Evolutionary conservation across 257 asterid genomes (phyloP), one percentile per base, ranked within the genome.

Genomic region (Coffea eugenioides): DNA sequence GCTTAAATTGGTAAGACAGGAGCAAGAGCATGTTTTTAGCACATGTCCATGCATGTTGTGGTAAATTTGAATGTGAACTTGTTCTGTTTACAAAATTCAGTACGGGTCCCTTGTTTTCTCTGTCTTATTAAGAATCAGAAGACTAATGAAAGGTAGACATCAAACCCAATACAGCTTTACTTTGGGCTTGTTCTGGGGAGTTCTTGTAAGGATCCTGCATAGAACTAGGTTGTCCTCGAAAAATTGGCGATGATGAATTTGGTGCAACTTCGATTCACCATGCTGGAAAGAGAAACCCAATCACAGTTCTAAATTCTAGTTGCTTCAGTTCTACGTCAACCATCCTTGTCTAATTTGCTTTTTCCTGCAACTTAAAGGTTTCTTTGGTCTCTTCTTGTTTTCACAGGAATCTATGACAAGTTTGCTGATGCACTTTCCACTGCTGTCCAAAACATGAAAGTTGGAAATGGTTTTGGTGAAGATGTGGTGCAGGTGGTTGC

Each of bases 401-500:
- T 89, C 43, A 57, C 82, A 94, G 99, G 97, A 72, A 92, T 96
- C 79, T 96, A 88, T 84, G 92, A 86, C 69, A 91, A 91, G 85
- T 96, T 96, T 80, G 94, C 93, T 36, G 73, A 85, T 77, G 98
- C 95, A 67, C 86, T 96, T 68, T 82, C 97, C 67, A 87, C 79
- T 77, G 97, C 97, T 61, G 98, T 92, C 81, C 89, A 83, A 87
- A 86, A 80, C 82, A 82, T 96, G 98, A 91, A 91, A 89, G 97
- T 92, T 84, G 99, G 98, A 82, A 87, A 92, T 89, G 99, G 99
- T 62, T 96, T 96, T 81, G 86, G 90, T 31, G 98, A 96, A 81
- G 99, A 97, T 76, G 97, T 94, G 72, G 92, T 84, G 49, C 97
- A 89, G 95, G 98, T 94, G 83, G 81, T 80, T 69, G 74, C 71